Base-by-base conservation (phyloP, 352 stramenopile genomes). In the Elongisporangium undulatum region DNA sequence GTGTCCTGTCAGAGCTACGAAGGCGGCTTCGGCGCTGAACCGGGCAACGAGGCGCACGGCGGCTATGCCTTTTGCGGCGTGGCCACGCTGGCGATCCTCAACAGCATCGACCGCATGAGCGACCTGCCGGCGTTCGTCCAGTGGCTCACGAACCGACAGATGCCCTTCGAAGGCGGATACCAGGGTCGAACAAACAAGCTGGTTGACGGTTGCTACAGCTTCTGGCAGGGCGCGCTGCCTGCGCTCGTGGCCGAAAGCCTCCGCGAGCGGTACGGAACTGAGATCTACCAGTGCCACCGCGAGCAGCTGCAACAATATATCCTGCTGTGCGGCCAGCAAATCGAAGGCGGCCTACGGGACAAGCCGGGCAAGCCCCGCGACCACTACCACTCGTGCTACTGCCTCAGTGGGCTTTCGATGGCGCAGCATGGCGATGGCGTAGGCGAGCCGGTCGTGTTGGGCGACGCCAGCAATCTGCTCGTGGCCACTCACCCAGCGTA, bases 351-450 rank as follows among this genome's bases (percentile, higher is more conserved):
- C 19, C 73, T 98, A 16, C 85, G 84, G 17, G 85, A 99, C 74
- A 98, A 98, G 67, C 95, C 96, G 0, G 95, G 89, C 53, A 99
- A 98, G 72, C 67, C 76, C 8, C 79, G 95, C 52, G 97, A 99
- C 70, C 98, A 99, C 69, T 99, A 99, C 74, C 97, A 99, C 80
- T 98, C 92, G 21, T 99, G 96, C 74, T 99, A 99, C 82, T 98
- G 97, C 63, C 75, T 99, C 16, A 98, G 89, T 62, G 97, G 97
- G 2, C 71, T 99, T 21, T 98, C 94, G 9, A 77, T 98, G 41
- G 79, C 92, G 3, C 96, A 99, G 75, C 89, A 98, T 61, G 80
- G 87, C 51, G 69, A 79, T 22, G 71, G 67, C 20, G 49, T 53
- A 16, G 57, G 61, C 3, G 66, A 63, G 10, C 78, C 82, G 0